Percentiles rank a stretch among this genome's conserved stretches.
These are phyloP conservation scores for Taphrina deformans DNA, from an alignment of 1,139 yeast genomes.

Conservation along the genomic window DNA sequence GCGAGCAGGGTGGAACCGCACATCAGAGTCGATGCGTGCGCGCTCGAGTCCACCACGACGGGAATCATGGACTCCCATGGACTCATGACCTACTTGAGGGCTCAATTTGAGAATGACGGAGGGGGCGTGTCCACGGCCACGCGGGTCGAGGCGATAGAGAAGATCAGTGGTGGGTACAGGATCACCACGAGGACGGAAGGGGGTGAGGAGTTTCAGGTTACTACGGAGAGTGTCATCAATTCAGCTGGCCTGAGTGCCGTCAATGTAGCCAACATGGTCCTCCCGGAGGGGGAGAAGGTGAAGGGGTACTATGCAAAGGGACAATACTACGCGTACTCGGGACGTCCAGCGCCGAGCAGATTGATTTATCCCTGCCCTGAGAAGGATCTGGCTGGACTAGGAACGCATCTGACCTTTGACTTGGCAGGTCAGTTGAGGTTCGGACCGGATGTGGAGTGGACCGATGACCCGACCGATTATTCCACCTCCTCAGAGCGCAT, in stretches of 20 bases:
- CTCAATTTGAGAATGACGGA: slow-evolving; percentile 56
- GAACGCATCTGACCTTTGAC: slow-evolving; percentile 83
- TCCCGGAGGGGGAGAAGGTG: slow-evolving; percentile 63
- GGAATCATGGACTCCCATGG: slow-evolving; percentile 86
- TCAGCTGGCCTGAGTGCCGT: slow-evolving; percentile 80
- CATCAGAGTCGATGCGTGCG: slow-evolving; percentile 62
- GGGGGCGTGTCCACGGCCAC: slow-evolving; percentile 70
- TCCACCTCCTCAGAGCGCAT: slow-evolving; percentile 47
- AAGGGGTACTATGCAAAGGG: slow-evolving; percentile 77
- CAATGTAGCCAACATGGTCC: slow-evolving; percentile 61
- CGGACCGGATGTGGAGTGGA: slow-evolving; percentile 91
- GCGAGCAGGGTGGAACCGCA: slow-evolving; percentile 62
- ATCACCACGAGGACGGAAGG: background rate
- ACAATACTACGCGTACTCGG: slow-evolving; percentile 64
- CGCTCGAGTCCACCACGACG: slow-evolving; percentile 75
- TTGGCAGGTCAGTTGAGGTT: slow-evolving; percentile 76
- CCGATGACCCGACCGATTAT: slow-evolving; percentile 50
- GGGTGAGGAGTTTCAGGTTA: slow-evolving; percentile 44
- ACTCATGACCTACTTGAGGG: slow-evolving; percentile 59
- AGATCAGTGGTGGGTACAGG: slow-evolving; percentile 38
- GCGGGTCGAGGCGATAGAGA: slow-evolving; percentile 53
- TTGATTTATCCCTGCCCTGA: slow-evolving; percentile 77
- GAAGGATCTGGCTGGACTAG: slow-evolving; percentile 70
- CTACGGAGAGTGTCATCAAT: slow-evolving; percentile 64
- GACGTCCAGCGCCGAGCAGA: slow-evolving; percentile 50